Evolutionary conservation across 2,329 filamentous ascomycete genomes (phyloP).

Genomic region (Talaromyces atroroseus): DNA sequence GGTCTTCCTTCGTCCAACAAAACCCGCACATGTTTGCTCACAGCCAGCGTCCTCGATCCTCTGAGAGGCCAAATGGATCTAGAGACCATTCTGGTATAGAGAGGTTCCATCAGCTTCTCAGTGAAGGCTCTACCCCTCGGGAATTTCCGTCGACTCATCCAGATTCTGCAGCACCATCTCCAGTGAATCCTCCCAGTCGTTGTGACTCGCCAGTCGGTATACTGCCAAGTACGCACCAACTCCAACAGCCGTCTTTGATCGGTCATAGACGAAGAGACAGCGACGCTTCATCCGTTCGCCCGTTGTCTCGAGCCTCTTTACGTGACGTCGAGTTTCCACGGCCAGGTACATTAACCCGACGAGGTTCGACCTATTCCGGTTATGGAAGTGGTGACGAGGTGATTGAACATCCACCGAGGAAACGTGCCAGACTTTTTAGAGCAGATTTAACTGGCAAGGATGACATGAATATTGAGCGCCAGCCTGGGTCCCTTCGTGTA

Average conservation of each 20-base stretch:
- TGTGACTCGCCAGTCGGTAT: conserved; percentile 33
- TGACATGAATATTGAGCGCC: conserved; percentile 62
- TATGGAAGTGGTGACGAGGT: conserved; percentile 70
- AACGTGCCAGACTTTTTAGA: conserved; percentile 72
- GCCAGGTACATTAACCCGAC: conserved; percentile 22
- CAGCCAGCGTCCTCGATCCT: conserved; percentile 19
- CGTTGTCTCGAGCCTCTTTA: conserved; percentile 57
- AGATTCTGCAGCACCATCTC: conserved; percentile 35
- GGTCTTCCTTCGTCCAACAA: conserved; percentile 70
- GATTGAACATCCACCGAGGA: conserved; percentile 57
- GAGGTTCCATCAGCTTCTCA: conserved; percentile 40
- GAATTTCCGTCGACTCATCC: conserved; percentile 33
- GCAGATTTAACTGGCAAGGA: conserved; percentile 65
- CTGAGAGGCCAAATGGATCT: conserved; percentile 27
- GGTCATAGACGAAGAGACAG: conserved; percentile 28
- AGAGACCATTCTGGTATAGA: conserved; percentile 41
- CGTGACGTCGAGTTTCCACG: conserved; percentile 30
- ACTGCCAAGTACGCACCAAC: conserved; percentile 20
- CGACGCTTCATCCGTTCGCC: conserved; percentile 45
- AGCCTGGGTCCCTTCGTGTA: conserved; percentile 77
- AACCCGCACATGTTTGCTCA: conserved; percentile 49
- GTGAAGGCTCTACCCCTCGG: conserved; percentile 39
- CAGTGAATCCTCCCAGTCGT: conserved; percentile 29
- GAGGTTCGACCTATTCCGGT: conserved; percentile 45
- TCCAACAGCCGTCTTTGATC: conserved; percentile 22